Base-by-base conservation (phyloP, 805 yeast genomes). In the Isabelozyma heimii region DNA sequence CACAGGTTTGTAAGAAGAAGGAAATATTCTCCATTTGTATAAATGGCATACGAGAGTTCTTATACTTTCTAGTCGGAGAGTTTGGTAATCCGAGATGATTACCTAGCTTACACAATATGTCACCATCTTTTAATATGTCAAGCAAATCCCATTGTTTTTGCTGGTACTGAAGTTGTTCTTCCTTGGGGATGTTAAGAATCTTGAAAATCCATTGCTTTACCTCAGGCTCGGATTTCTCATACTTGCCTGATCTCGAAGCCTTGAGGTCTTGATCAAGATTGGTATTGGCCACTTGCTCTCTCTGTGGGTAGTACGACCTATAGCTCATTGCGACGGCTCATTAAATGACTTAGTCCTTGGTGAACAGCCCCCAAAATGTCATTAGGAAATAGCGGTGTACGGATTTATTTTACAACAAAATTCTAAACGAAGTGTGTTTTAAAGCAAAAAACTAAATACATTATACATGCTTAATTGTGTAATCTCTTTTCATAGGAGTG, bases 401-500 rank as follows among this genome's bases (percentile, higher is more conserved):
- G 9, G 30, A 30, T 30, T 30, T 30, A 20, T 20, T 6, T 30
- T 30, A 9, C 10, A 2, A 4, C 4, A 28, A 28, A 9, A 2
- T 30, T 30, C n/a, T n/a, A n/a, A n/a, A n/a, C n/a, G n/a, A n/a
- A n/a, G n/a, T n/a, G n/a, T n/a, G n/a, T n/a, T 10, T 30, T 10
- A 10, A 13, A 30, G 10, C n/a, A 30, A 30, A 27, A 30, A 30
- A 13, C 35, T 10, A 30, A 30, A 9, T 30, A 30, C 3, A 30
- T 1, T 10, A 30, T 30, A 30, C 35, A 30, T 17, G 16, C 37
- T 65, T 82, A 90, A 68, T 89, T 90, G 81, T 91, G 96, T 69
- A 94, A 80, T 76, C 97, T 90, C 84, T 94, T 94, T 78, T 94
- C 99, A 70, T 89, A 94, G 51, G 97, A 91, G 81, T 90, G 90